Conservation (phyloP, 345 rosid genomes). For the Viola odorata region DNA sequence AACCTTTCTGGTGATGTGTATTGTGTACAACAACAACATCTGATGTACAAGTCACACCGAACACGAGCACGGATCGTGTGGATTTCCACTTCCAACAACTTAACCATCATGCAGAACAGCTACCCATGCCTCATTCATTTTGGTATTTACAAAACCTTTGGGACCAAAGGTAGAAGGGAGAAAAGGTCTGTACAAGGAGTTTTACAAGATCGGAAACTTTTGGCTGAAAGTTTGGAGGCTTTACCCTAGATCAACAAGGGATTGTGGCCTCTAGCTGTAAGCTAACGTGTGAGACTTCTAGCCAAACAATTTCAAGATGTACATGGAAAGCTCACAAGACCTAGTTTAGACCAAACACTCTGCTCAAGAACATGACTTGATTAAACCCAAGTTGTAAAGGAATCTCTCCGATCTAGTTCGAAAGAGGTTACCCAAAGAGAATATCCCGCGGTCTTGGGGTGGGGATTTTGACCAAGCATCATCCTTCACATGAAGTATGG, state of each 20-base stretch:
- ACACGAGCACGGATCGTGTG: too few relatives aligned
- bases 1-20: too few relatives aligned
- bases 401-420: constrained; percentile 67
- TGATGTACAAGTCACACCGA: not conserved
- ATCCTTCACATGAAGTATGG: constrained; percentile 61
- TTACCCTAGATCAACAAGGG: constrained; percentile 22
- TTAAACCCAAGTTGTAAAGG: constrained; percentile 64
- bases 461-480: constrained; percentile 36
- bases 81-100: not conserved
- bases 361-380: constrained; percentile 46
- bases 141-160: constrained; percentile 11
- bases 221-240: constrained; percentile 1
- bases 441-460: constrained; percentile 37
- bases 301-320: constrained; percentile 19
- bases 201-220: constrained; percentile 19
- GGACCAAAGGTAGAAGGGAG: not conserved
- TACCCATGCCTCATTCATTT: not conserved
- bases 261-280: constrained; percentile 20
- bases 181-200: constrained; percentile 23
- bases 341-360: constrained; percentile 14
- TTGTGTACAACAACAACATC: not conserved
- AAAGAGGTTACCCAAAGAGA: constrained; percentile 64
- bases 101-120: not conserved
- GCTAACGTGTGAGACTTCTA: not conserved
- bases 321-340: constrained; percentile 5